A percentile compares a stretch with the other conserved stretches of the same genome.
Evolutionary conservation across 1,284 basidiomycete species (phyloP).

Genomic region (Naganishia cerealis): DNA sequence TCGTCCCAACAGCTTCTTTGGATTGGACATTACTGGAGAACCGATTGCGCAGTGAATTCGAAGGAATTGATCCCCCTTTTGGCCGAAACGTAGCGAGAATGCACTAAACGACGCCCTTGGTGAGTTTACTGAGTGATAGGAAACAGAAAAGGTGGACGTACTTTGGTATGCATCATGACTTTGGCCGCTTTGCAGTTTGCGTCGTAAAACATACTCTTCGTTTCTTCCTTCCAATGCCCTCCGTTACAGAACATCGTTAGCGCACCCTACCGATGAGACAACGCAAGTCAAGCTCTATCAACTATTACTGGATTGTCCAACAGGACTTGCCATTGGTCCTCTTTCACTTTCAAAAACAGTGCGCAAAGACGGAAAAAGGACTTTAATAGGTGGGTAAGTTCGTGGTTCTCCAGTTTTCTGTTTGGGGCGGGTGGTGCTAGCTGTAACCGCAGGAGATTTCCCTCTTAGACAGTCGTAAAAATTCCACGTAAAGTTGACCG

Average conservation of each 20-base stretch:
- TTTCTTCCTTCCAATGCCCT: constrained; percentile 41
- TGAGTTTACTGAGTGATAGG: background rate
- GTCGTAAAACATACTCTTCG: constrained; percentile 46
- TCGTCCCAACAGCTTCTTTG: background rate
- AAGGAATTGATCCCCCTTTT: background rate
- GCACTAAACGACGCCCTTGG: background rate
- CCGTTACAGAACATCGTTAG: constrained; percentile 51
- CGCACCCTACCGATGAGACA: constrained; percentile 40
- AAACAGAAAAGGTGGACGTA: constrained; percentile 31
- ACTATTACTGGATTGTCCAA: background rate
- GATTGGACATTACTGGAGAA: constrained; percentile 1
- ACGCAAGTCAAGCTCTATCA: background rate
- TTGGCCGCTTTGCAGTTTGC: constrained; percentile 52
- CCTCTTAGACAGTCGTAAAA: constrained; percentile 46
- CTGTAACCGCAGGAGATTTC: constrained; percentile 14
- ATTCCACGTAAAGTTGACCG: constrained; percentile 46
- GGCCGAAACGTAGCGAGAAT: constrained; percentile 20
- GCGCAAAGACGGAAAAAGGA: constrained; percentile 48
- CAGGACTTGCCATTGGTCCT: constrained; percentile 40
- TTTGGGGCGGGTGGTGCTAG: background rate
- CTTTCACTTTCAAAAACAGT: constrained; percentile 45
- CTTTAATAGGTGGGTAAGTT: constrained; percentile 46
- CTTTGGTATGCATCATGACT: constrained; percentile 54
- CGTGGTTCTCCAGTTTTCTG: background rate
- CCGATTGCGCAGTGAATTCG: background rate